A percentile compares a stretch with the other conserved stretches of the same genome.
Conservation (phyloP, 805 yeast genomes). For the Nakazawaea ishiwadae region DNA sequence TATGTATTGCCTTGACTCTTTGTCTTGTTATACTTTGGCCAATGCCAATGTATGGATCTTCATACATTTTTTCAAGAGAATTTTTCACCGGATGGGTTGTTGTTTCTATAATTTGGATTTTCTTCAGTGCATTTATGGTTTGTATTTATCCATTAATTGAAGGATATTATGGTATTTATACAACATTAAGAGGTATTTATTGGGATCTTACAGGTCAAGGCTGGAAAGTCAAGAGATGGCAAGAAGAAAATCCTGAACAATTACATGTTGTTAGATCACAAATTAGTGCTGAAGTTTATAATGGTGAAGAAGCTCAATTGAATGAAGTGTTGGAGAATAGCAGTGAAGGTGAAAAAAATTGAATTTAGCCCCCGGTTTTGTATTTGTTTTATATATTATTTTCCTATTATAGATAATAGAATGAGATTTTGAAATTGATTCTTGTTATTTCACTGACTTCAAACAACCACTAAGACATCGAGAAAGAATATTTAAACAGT, state of each 20-base stretch:
- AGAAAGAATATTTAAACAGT: no score
- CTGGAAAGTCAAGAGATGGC: conserved; percentile 73
- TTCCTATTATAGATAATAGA: not conserved
- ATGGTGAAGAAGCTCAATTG: conserved; percentile 18
- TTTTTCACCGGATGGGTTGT: conserved; percentile 90
- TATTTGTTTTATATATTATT: not conserved
- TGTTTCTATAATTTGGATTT: conserved; percentile 80
- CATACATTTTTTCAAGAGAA: conserved; percentile 65
- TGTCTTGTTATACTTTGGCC: conserved; percentile 79
- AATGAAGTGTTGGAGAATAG: conserved; percentile 4
- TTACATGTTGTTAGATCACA: conserved; percentile 72
- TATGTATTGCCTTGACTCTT: conserved; percentile 59
- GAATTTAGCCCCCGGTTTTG: not conserved
- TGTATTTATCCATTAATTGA: conserved; percentile 68
- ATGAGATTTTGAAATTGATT: no score
- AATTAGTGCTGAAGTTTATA: conserved; percentile 37
- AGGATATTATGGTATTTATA: conserved; percentile 62
- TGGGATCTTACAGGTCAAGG: conserved; percentile 84
- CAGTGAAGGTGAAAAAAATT: not conserved
- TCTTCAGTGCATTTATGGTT: conserved; percentile 59
- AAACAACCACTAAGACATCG: no score
- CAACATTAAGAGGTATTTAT: conserved; percentile 70
- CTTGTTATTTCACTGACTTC: no score
- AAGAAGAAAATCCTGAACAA: conserved; percentile 64
- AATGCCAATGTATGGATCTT: conserved; percentile 88